Evolutionary conservation across 2,329 filamentous ascomycete species (phyloP).

Genomic region (Aureobasidium vineae): DNA sequence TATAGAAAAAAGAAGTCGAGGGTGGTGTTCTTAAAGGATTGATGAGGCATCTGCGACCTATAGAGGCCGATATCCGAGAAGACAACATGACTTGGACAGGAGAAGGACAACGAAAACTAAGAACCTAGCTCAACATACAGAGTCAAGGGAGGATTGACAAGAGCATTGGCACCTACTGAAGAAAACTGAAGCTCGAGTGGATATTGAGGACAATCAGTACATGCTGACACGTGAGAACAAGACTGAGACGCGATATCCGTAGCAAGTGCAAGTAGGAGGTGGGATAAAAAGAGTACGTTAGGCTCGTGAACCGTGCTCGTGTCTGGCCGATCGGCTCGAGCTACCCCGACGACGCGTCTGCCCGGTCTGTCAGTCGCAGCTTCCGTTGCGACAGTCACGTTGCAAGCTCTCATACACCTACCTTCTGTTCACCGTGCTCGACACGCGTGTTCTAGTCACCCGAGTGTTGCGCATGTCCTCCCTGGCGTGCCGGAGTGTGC

Average conservation of each 20-base stretch:
- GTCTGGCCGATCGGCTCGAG: not conserved
- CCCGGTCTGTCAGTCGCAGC: conserved; percentile 12
- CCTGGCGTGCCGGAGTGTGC: not conserved
- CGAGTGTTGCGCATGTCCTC: not conserved
- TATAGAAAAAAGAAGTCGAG: not conserved
- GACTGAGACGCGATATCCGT: not conserved
- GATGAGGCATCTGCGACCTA: not conserved
- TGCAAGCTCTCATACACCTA: not conserved
- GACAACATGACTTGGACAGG: conserved; percentile 14
- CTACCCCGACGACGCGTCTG: conserved; percentile 13
- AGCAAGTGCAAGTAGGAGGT: not conserved
- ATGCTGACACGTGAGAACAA: not conserved
- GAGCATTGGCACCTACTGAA: conserved; percentile 2
- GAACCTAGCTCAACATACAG: conserved; percentile 17
- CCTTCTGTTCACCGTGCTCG: not conserved
- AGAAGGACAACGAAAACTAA: conserved; percentile 12
- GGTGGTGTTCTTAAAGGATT: not conserved
- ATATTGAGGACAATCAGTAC: not conserved
- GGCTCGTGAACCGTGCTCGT: conserved; percentile 13
- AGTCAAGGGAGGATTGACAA: not conserved
- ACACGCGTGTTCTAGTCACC: not conserved
- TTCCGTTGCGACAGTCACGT: conserved; percentile 12
- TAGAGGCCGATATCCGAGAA: conserved; percentile 4
- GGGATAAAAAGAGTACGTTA: not conserved
- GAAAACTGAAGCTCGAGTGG: not conserved